Evolutionary conservation across 495 filamentous ascomycete genomes (phyloP), one percentile per base, ranked within the genome.

Genomic region (Xylaria intraflava): DNA sequence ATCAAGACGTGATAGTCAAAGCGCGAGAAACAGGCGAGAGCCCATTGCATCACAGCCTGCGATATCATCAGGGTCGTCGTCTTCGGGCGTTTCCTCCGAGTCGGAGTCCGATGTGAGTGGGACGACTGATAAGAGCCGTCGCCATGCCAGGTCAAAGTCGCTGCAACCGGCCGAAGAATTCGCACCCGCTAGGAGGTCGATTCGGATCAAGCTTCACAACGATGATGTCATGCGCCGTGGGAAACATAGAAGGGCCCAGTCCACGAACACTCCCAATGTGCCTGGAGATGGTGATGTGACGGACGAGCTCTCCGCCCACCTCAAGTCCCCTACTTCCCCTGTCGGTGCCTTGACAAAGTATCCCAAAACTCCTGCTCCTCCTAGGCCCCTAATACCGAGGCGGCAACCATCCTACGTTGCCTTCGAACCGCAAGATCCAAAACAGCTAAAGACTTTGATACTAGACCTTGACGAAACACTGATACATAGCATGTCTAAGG

Each of bases 401-500:
- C 85, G 89, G 36, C 82, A 92, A 62, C 88, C 89, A 36, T 95
- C 89, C 11, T 95, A 93, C 66, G 78, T 83, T 40, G 66, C 75
- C 59, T 68, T 67, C 55, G 70, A 78, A 64, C 67, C 69, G 19
- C 69, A 66, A 38, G 71, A 62, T 68, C 69, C 65, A 56, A 69
- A 70, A 57, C 72, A 70, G 66, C 85, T 91, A 65, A 98, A 98
- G 72, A 97, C 93, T 2, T 69, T 98, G 53, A 92, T 98, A 59
- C 77, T 98, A 24, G 93, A 98, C 66, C 81, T 98, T 14, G 93
- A 98, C 67, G 93, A 98, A 65, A 98, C 93, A 0, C 73, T 98
- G 47, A 97, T 98, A 62, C 93, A 98, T 73, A 95, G 90, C 66
- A 85, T 96, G 71, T 89, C 92, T 41, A 96, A 96, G 67, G 93